Base-by-base conservation (phyloP, 2,329 filamentous ascomycete genomes). In the Apiospora malaysiana region DNA sequence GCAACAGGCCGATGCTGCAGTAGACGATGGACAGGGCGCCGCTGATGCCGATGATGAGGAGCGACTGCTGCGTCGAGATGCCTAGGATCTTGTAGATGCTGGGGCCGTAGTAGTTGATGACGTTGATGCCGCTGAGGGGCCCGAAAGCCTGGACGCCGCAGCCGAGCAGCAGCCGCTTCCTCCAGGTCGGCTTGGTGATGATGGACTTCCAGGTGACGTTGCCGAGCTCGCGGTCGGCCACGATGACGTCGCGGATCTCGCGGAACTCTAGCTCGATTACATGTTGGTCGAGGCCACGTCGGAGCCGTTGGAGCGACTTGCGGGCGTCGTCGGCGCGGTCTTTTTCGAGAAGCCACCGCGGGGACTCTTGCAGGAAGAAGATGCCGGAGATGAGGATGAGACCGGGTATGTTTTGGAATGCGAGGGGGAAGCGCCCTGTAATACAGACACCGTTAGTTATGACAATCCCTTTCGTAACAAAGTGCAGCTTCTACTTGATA, bases 321-420 rank as follows among this genome's bases (percentile, higher is more conserved):
- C 27, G 56, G 18, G 56, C 56, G 2, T 63, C 56, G 16, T 63
- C 56, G 56, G 56, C 18, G 9, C 56, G 56, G 32, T 63, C 56
- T 9, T 40, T 63, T 9, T 63, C 56, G 0, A 63, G 27, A 7
- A 63, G 56, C 56, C 56, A 63, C 0, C 56, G 56, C 8, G 56
- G 56, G 27, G 56, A 63, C n/a, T 63, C 56, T 18, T 63, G 56
- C 56, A 63, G 7, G 18, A 86, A 73, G 9, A 86, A 76, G 72
- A 95, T 95, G 67, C 94, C 85, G 0, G 88, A 77, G 8, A 88
- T 92, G 2, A 90, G 83, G 47, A 93, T 81, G 1, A 88, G 83
- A 37, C 92, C 92, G 0, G 93, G 93, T 9, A 92, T 79, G 69
- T 91, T 83, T 80, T 95, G 93, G 72, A 94, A 87, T n/a, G 88